phyloP scores from a whole-genome alignment of 2,329 filamentous ascomycete genomes.

The Cryphonectria carpinicola region DNA sequence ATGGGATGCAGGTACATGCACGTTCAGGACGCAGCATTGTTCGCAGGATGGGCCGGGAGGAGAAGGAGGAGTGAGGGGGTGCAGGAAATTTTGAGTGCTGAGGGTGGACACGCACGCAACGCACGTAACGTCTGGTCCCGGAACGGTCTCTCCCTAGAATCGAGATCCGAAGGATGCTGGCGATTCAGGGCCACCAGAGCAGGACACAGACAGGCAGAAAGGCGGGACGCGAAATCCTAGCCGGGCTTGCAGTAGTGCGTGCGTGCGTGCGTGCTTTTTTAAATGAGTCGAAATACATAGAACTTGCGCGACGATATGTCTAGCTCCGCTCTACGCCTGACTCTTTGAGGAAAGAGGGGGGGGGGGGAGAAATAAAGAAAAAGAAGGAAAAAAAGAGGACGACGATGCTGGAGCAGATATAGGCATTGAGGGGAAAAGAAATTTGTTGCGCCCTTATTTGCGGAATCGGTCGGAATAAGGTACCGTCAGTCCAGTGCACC shows the following conservation, averaged over 20 bases:
- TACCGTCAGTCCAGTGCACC: background rate
- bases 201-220: background rate
- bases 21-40: background rate
- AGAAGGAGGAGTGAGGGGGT: background rate
- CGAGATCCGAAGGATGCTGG: constrained; percentile 1
- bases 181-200: background rate
- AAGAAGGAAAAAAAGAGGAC: background rate
- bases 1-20: background rate
- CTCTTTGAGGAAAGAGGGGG: too few species aligned
- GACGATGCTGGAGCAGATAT: background rate
- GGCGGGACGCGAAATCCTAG: background rate
- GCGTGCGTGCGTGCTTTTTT: background rate
- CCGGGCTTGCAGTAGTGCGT: background rate
- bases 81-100: background rate
- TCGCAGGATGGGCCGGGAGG: background rate
- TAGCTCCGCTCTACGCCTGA: background rate
- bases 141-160: background rate
- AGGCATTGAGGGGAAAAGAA: too few species aligned
- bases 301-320: background rate
- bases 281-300: background rate
- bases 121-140: background rate
- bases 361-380: background rate
- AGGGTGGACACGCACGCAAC: background rate
- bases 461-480: background rate
- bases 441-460: background rate